phyloP scores from a whole-genome alignment of 305 asterid genomes.

The Rubia tinctorum region DNA sequence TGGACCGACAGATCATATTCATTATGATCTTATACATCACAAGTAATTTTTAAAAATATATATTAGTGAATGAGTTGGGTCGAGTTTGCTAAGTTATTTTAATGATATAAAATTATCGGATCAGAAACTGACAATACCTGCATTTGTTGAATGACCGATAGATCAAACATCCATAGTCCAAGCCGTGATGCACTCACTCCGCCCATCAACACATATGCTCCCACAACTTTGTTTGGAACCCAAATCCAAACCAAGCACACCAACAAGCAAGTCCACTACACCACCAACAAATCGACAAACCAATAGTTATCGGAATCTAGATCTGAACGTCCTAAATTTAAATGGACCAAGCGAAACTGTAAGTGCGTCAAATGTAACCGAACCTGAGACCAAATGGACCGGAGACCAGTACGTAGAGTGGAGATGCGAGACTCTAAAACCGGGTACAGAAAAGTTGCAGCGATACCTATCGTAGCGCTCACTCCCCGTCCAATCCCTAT shows the following conservation, averaged over 20 bases:
- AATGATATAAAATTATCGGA: too few relatives aligned
- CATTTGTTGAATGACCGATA: slow-evolving; percentile 92
- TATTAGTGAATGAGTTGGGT: too few relatives aligned
- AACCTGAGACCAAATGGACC: slow-evolving; percentile 98
- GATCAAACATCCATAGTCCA: slow-evolving; percentile 96
- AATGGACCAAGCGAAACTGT: background rate
- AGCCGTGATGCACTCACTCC: slow-evolving; percentile 91
- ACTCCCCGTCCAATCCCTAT: slow-evolving; percentile 82
- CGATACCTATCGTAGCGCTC: slow-evolving; percentile 75
- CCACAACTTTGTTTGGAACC: slow-evolving; percentile 20
- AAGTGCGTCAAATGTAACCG: background rate
- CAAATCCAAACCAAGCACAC: slow-evolving; percentile 64
- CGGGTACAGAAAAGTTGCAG: slow-evolving; percentile 78
- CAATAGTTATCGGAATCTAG: background rate
- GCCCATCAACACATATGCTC: slow-evolving; percentile 69
- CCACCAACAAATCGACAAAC: background rate
- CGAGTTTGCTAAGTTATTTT: too few relatives aligned
- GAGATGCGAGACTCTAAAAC: slow-evolving; percentile 53
- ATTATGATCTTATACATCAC: too few relatives aligned
- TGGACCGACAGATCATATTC: too few relatives aligned
- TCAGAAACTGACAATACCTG: slow-evolving; percentile 39
- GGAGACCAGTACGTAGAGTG: slow-evolving; percentile 73
- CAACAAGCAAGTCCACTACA: slow-evolving; percentile 74
- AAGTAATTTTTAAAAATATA: too few relatives aligned
- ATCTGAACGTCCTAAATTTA: too few relatives aligned